These are phyloP conservation scores for Colletotrichum spinosum DNA, from an alignment of 2,329 filamentous ascomycete genomes.

Conservation along the genomic window DNA sequence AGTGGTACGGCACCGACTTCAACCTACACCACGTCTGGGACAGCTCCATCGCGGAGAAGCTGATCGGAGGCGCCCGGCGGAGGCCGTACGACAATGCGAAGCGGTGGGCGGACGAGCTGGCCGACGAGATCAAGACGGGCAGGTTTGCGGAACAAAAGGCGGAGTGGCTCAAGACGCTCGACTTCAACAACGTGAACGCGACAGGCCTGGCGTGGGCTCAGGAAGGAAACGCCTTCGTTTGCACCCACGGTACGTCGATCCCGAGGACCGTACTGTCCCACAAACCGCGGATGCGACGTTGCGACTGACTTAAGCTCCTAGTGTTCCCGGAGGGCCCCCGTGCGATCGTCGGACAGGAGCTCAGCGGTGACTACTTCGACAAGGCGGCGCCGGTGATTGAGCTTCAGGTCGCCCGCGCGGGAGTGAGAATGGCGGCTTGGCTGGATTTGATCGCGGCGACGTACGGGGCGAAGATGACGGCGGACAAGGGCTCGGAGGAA, in stretches of 20 bases:
- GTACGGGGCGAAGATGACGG: conserved; percentile 34
- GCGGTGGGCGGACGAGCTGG: conserved; percentile 68
- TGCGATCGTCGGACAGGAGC: conserved; percentile 69
- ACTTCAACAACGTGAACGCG: conserved; percentile 63
- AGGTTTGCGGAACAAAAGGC: conserved; percentile 62
- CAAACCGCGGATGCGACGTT: conserved; percentile 1
- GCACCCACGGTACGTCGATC: conserved; percentile 63
- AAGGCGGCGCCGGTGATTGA: conserved; percentile 74
- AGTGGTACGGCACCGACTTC: conserved; percentile 65
- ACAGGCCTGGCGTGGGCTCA: conserved; percentile 74
- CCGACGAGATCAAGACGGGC: conserved; percentile 65
- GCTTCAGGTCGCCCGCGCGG: conserved; percentile 74
- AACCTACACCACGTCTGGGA: conserved; percentile 84
- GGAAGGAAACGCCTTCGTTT: conserved; percentile 73
- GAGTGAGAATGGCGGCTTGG: conserved; percentile 76
- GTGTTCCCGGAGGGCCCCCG: conserved; percentile 72
- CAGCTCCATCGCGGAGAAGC: conserved; percentile 74
- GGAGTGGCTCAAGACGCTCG: conserved; percentile 68
- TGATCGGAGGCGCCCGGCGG: conserved; percentile 66
- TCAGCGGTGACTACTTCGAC: conserved; percentile 73
- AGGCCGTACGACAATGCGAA: conserved; percentile 62
- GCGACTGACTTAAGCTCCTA: conserved; percentile 38
- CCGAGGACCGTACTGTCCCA: neutral
- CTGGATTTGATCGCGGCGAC: conserved; percentile 69
- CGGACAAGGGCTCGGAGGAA: conserved; percentile 22